Conservation (phyloP, 768 basidiomycete species). For the Trametes cubensis region DNA sequence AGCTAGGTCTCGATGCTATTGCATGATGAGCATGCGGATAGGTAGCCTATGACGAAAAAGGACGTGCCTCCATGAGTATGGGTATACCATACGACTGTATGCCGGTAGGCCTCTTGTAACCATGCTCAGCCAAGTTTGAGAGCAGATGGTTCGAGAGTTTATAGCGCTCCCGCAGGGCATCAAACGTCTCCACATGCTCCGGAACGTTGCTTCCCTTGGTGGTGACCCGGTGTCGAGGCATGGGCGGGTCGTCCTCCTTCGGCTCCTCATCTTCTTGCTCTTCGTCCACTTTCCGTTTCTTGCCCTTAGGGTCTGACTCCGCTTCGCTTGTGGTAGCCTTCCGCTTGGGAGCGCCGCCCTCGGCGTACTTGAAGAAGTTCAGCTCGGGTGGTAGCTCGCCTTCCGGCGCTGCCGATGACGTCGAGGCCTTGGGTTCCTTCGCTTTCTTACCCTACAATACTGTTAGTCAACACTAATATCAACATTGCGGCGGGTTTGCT, state of each 20-base stretch:
- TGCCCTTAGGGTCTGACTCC: constrained; percentile 23
- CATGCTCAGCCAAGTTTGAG: constrained; percentile 61
- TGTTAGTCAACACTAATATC: no score
- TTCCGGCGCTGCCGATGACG: constrained; percentile 33
- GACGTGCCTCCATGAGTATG: constrained; percentile 69
- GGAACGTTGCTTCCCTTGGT: constrained; percentile 77
- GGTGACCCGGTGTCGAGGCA: constrained; percentile 63
- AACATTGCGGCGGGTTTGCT: constrained; percentile 10
- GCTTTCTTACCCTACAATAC: constrained; percentile 11
- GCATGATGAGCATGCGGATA: background rate
- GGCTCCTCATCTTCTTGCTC: constrained; percentile 26
- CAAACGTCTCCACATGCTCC: constrained; percentile 56
- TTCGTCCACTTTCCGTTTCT: constrained; percentile 36
- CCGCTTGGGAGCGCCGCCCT: constrained; percentile 56
- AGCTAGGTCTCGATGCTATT: constrained; percentile 78
- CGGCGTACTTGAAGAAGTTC: constrained; percentile 91
- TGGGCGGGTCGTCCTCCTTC: constrained; percentile 32
- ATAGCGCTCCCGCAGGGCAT: constrained; percentile 59
- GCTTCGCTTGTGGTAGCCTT: constrained; percentile 36
- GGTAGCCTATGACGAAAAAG: background rate
- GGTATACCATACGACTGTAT: constrained; percentile 83
- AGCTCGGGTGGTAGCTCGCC: constrained; percentile 72
- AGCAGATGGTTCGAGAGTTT: constrained; percentile 61
- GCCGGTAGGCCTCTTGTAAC: constrained; percentile 71
- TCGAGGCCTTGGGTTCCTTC: constrained; percentile 13